phyloP scores from a whole-genome alignment of 2,329 filamentous ascomycete species.

The Aureobasidium musti region DNA sequence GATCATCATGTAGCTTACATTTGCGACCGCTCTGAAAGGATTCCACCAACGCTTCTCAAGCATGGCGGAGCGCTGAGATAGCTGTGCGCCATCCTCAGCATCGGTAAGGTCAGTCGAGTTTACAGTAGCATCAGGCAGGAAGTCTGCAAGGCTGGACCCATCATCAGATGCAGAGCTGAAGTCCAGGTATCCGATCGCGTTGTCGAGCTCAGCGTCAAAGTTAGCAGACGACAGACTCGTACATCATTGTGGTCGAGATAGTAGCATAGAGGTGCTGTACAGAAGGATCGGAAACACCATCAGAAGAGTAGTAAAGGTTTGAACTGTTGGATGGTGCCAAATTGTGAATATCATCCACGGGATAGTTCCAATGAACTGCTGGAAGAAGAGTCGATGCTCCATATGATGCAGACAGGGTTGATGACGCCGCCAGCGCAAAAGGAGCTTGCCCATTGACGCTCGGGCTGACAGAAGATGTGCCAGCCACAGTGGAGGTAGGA shows the following conservation, averaged over 20 bases:
- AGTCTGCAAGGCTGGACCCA: constrained; percentile 7
- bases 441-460: not conserved
- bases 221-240: constrained; percentile 11
- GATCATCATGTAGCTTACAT: not conserved
- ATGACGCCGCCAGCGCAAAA: not conserved
- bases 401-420: not conserved
- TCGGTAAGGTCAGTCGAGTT: not conserved
- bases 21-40: not conserved
- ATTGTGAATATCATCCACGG: not conserved
- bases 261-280: constrained; percentile 16
- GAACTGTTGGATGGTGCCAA: not conserved
- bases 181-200: constrained; percentile 14
- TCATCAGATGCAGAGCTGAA: not conserved
- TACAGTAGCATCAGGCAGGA: not conserved
- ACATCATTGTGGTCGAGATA: not conserved
- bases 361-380: constrained; percentile 20
- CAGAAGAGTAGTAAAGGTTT: not conserved
- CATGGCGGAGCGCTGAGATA: not conserved
- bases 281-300: constrained; percentile 9
- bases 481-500: not conserved
- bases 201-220: constrained; percentile 16
- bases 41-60: not conserved
- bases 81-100: not conserved
- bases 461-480: not conserved
- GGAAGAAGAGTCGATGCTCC: constrained; percentile 14